These are phyloP conservation scores for Colletotrichum salicis DNA, from an alignment of 2,329 filamentous ascomycete genomes.

Conservation along the genomic window DNA sequence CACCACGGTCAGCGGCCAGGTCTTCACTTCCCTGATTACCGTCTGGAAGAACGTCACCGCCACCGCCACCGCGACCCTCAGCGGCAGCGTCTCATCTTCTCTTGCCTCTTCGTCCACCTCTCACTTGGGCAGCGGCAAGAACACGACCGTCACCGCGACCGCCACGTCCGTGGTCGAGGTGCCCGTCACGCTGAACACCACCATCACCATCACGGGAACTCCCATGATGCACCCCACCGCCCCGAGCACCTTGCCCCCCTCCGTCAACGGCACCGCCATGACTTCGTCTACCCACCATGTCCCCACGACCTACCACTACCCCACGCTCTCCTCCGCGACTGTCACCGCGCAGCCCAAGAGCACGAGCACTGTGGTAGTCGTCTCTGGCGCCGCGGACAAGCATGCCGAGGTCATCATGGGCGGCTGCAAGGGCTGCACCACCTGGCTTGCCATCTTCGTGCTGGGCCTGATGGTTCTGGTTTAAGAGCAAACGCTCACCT, in stretches of 20 bases:
- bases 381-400: conserved; percentile 47
- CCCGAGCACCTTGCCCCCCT: conserved; percentile 38
- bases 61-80: conserved; percentile 39
- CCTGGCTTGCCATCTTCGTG: conserved; percentile 50
- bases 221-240: conserved; percentile 40
- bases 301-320: conserved; percentile 17
- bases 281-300: conserved; percentile 29
- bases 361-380: conserved; percentile 39
- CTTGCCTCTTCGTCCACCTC: background rate
- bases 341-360: background rate
- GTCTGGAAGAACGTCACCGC: conserved; percentile 42
- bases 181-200: conserved; percentile 17
- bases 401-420: conserved; percentile 44
- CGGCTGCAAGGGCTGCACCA: conserved; percentile 44
- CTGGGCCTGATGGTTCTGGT: conserved; percentile 45
- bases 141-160: conserved; percentile 39
- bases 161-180: conserved; percentile 18
- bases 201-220: conserved; percentile 40
- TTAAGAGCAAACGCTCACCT: conserved; percentile 38
- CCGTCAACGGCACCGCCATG: conserved; percentile 39
- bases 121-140: background rate
- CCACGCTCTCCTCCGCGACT: background rate
- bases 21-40: conserved; percentile 12
- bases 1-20: conserved; percentile 36
- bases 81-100: conserved; percentile 20